These are phyloP conservation scores for Aspergillus phoenicis DNA, from an alignment of 2,329 filamentous ascomycete genomes.

Conservation along the genomic window DNA sequence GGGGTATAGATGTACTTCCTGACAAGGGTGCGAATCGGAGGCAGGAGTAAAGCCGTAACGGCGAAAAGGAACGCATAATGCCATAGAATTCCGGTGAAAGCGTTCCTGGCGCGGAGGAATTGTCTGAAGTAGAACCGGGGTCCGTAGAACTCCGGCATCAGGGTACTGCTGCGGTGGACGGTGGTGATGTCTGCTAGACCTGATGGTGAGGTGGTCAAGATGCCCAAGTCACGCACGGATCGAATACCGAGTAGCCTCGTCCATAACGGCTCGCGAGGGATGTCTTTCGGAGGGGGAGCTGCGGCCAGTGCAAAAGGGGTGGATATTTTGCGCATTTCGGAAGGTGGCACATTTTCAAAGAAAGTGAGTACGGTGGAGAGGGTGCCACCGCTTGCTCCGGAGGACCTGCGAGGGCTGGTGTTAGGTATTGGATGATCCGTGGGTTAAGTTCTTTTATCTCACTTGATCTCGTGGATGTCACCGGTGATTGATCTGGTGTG, in stretches of 20 bases:
- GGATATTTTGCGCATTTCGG: conserved; percentile 51
- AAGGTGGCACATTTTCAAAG: conserved; percentile 49
- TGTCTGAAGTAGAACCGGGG: conserved; percentile 60
- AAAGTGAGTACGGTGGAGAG: conserved; percentile 66
- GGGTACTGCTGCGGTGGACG: conserved; percentile 62
- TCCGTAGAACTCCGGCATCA: conserved; percentile 61
- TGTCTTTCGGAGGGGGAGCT: conserved; percentile 39
- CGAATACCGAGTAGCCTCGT: conserved; percentile 53
- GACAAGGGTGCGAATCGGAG: conserved; percentile 57
- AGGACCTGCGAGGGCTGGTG: conserved; percentile 30
- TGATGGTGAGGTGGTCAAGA: conserved; percentile 57
- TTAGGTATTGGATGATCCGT: background rate
- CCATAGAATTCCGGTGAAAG: conserved; percentile 51
- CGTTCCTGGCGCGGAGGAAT: conserved; percentile 56
- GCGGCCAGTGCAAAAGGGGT: conserved; percentile 57
- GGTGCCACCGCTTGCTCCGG: conserved; percentile 61
- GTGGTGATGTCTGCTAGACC: conserved; percentile 58
- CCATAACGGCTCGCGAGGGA: conserved; percentile 34
- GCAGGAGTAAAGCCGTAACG: conserved; percentile 51
- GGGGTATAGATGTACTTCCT: conserved; percentile 53
- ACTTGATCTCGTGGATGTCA: conserved; percentile 58
- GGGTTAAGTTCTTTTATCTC: conserved; percentile 17
- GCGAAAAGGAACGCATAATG: conserved; percentile 53
- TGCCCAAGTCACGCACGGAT: conserved; percentile 59
- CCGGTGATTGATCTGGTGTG: conserved; percentile 56